A percentile compares a stretch with the other conserved stretches of the same genome.
phyloP scores from a whole-genome alignment of 345 rosid species.

The Excoecaria agallocha region DNA sequence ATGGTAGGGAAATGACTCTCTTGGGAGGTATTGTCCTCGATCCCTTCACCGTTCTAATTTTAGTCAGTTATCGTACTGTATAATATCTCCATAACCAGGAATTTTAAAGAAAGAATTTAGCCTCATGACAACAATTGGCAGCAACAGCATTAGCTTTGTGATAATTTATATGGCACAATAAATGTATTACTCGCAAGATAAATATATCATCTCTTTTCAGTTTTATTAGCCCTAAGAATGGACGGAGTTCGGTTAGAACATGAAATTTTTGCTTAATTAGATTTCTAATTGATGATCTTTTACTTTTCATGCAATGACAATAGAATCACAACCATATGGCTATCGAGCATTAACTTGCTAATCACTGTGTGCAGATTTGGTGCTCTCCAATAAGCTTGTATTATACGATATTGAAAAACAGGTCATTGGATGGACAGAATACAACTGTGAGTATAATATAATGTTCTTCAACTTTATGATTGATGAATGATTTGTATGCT shows the following conservation, averaged over 20 bases:
- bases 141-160: not conserved
- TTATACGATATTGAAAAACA: conserved; percentile 70
- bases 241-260: not conserved
- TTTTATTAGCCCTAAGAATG: not conserved
- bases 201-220: not conserved
- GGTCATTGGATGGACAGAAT: conserved; percentile 76
- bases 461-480: not conserved
- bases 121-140: not conserved
- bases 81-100: not conserved
- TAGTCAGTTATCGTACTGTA: too few relatives aligned
- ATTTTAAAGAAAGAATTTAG: not conserved
- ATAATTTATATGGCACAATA: not conserved
- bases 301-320: not conserved
- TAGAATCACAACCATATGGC: not conserved
- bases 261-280: not conserved
- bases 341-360: not conserved
- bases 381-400: conserved; percentile 77
- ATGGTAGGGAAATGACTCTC: conserved; percentile 57
- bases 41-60: not conserved
- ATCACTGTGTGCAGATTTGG: conserved; percentile 56
- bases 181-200: not conserved
- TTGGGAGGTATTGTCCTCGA: conserved; percentile 60
- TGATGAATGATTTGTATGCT: not conserved
- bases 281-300: not conserved
- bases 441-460: conserved; percentile 65